Evolutionary conservation across 2,329 filamentous ascomycete genomes (phyloP).

Genomic region (Coniochaeta ligniaria): DNA sequence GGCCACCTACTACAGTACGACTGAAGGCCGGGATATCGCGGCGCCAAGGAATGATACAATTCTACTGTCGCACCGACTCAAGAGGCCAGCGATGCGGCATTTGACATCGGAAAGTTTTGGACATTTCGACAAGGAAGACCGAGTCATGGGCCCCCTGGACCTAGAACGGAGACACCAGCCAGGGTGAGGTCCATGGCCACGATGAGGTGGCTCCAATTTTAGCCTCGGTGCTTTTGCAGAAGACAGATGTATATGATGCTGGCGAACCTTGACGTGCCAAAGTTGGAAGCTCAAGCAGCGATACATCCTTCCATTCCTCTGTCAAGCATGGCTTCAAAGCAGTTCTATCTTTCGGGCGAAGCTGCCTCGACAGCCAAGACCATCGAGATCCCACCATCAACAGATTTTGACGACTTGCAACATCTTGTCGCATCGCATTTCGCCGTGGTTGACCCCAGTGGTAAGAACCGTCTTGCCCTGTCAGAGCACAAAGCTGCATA

Average conservation of each 20-base stretch:
- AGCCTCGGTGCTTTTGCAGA: neutral
- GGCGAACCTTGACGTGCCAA: neutral
- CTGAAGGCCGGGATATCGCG: neutral
- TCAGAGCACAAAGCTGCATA: neutral
- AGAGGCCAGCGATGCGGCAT: too few species aligned
- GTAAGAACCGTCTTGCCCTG: slow-evolving; percentile 15
- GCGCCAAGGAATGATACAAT: too few species aligned
- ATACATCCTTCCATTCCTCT: neutral
- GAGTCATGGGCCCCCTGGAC: too few species aligned
- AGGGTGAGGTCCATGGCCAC: too few species aligned
- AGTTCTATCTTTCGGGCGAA: slow-evolving; percentile 35
- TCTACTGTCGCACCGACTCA: too few species aligned
- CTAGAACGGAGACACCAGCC: too few species aligned
- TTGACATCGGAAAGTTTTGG: too few species aligned
- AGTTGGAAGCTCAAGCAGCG: neutral
- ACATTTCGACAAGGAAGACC: too few species aligned
- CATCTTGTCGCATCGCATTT: slow-evolving; percentile 33
- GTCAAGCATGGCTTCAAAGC: slow-evolving; percentile 16
- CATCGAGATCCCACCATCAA: slow-evolving; percentile 24
- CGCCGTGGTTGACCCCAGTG: slow-evolving; percentile 32
- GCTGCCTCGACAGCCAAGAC: slow-evolving; percentile 23
- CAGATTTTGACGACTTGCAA: slow-evolving; percentile 28
- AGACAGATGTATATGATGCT: neutral
- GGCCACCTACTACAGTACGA: neutral
- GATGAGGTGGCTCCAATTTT: neutral